Evolutionary conservation across 2,329 filamentous ascomycete genomes (phyloP), one percentile per base, ranked within the genome.

Genomic region (Pestalotiopsis fici): DNA sequence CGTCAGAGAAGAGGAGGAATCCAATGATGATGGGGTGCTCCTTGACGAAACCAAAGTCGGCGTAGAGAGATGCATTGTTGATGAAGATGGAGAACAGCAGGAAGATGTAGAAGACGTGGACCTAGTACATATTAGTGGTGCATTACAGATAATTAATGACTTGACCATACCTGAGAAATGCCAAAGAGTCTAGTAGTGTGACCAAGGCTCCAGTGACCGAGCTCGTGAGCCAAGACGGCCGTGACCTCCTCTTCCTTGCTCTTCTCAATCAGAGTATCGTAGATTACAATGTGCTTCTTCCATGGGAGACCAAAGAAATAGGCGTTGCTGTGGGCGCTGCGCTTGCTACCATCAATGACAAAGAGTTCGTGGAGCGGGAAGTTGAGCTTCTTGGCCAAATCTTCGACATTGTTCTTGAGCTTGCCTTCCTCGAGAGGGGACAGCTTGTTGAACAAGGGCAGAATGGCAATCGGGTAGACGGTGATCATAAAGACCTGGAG

Each of bases 261-360:
- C 88, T 98, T 97, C 82, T 98, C 95, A 70, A 99, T 94, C 70
- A 99, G 83, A 4, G 97, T 99, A 78, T 99, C 96, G 79, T 97
- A 99, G 77, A 99, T 97, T 76, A 99, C 96, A 84, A 99, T 99
- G 85, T 98, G 97, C 88, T 98, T 98, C 88, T 98, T 98, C 95
- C 95, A 99, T 55, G 96, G 96, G 66, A 99, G 88, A 69, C 96
- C 96, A 75, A 97, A 98, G 84, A 99, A 99, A 82, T 97, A 97
- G 23, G 93, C 93, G 77, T 97, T 97, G 82, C 91, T 94, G 82
- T 97, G 93, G 27, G 93, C 92, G 77, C 91, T 94, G 74, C 93
- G 88, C 85, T 95, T 95, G 83, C 92, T 95, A 62, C 93, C 94
- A 78, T 97, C 93, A 75, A 99, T 99, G 76, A 98, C 95, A 77